Evolutionary conservation across 805 yeast genomes (phyloP), one percentile per base, ranked within the genome.

Genomic region (Starmerella bombi): DNA sequence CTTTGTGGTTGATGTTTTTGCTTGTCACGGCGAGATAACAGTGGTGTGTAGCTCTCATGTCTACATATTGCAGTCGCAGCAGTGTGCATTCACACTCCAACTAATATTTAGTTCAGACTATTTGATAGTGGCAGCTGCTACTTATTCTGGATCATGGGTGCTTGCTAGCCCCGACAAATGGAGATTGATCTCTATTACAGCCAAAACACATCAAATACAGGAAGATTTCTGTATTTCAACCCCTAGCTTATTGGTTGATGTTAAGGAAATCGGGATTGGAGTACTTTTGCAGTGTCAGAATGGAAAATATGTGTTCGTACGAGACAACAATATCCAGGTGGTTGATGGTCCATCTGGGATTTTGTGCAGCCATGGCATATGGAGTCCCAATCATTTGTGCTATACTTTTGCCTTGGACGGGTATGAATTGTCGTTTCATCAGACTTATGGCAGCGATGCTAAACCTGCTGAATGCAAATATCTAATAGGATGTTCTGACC

Each of bases 251-350:
- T 18, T 40, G 9, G 23, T 9, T 3, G 9, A 14, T 10, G 34
- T 19, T 4, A 14, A 15, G 3, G 14, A 18, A 3, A 34, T 41
- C 12, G n/a, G 32, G 9, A 17, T 25, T 7, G 41, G 46, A 5
- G 27, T 29, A 4, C n/a, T 39, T 14, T 8, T 46, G 14, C 41
- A 22, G 17, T 32, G 50, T 27, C 8, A 28, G 18, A 12, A 25
- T 2, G 29, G 31, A 12, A 21, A 10, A 10, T 14, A 18, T 5
- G 38, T 47, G 3, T 16, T 39, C 6, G n/a, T 47, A 20, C 25
- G 31, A 2, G 38, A 30, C n/a, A 37, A 36, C 34, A 47, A 47
- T 17, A 39, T 47, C 15, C 50, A 47, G 31, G 32, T 45, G 9
- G 16, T 47, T 4, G 7, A 9, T 7, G 27, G 18, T 16, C 14